Evolutionary conservation across 163 green algal genomes (phyloP), one percentile per base, ranked within the genome.

Genomic region (Coccomyxa subellipsoidea): DNA sequence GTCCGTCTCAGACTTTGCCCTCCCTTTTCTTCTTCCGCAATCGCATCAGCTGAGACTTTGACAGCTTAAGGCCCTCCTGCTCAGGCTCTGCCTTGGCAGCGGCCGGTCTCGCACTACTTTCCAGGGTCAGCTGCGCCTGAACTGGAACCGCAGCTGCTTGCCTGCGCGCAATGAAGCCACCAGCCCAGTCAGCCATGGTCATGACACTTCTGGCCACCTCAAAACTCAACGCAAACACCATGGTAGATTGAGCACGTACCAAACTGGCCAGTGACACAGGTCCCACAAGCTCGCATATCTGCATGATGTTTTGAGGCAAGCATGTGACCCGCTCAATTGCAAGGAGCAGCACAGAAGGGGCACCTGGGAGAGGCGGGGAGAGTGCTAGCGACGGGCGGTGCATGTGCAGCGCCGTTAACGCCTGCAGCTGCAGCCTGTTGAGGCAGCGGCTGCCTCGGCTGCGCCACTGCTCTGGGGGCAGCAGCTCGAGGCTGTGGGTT

Each of bases 21-120:
- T 93, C 89, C 23, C 90, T 72, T 80, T 88, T 84, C 85, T 91
- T 90, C 84, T 93, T 93, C 27, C 90, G 84, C 59, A 92, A 47
- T 32, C 90, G 82, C 82, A 90, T 89, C 82, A 86, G 89, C 83
- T 91, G 84, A 59, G 87, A 89, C 59, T 89, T 89, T 12, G 79
- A 87, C 76, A 93, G 38, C 78, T 86, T 87, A 71, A 86, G 82
- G 35, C 77, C 83, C 35, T 85, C 85, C 4, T 80, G 78, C 18
- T 36, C 79, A 0, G 81, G 72, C n/a, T 80, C 47, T 4, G 15
- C 70, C 47, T 59, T 59, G 1, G 47, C 47, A 59, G 47, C 47
- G 23, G 47, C 15, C 47, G 15, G 47, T 59, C n/a, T n/a, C n/a
- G 4, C 47, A 59, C 23, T 59, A 18, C 4, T 18, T 59, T 12